These are phyloP conservation scores for Skeletonema menzelii DNA, from an alignment of 108 stramenopile species.

Conservation along the genomic window DNA sequence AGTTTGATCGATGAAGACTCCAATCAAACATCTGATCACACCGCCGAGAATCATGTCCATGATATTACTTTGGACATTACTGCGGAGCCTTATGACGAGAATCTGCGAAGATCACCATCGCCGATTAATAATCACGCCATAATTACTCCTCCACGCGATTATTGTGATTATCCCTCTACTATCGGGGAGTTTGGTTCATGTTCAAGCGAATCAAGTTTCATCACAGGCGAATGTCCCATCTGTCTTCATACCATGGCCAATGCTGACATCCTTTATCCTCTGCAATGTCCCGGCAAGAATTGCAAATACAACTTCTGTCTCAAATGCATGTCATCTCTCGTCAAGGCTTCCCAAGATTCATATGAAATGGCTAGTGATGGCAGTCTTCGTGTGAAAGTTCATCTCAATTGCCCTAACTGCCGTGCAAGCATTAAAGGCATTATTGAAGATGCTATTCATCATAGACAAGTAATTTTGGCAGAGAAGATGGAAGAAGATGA, in stretches of 20 bases:
- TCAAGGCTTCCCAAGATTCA: conserved; percentile 57
- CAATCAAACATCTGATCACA: neutral
- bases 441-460: conserved; percentile 48
- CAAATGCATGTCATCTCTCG: conserved; percentile 51
- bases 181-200: neutral
- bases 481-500: neutral
- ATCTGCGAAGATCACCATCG: neutral
- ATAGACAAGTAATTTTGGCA: conserved; percentile 46
- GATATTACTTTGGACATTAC: neutral
- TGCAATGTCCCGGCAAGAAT: conserved; percentile 49
- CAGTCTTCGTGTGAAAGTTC: conserved; percentile 74
- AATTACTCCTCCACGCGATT: neutral
- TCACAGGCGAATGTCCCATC: conserved; percentile 58
- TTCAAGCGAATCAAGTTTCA: neutral
- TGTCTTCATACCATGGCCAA: conserved; percentile 64
- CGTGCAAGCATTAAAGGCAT: conserved; percentile 56
- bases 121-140: neutral
- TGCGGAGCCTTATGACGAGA: neutral
- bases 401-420: conserved; percentile 76
- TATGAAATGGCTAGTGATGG: conserved; percentile 82
- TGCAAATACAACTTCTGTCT: conserved; percentile 80
- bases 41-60: neutral
- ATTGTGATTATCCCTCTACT: neutral
- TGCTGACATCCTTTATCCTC: conserved; percentile 51
- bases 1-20: neutral